Evolutionary conservation across 208 protist species (phyloP), one percentile per base, ranked within the genome.

Genomic region (Angomonas deanei): DNA sequence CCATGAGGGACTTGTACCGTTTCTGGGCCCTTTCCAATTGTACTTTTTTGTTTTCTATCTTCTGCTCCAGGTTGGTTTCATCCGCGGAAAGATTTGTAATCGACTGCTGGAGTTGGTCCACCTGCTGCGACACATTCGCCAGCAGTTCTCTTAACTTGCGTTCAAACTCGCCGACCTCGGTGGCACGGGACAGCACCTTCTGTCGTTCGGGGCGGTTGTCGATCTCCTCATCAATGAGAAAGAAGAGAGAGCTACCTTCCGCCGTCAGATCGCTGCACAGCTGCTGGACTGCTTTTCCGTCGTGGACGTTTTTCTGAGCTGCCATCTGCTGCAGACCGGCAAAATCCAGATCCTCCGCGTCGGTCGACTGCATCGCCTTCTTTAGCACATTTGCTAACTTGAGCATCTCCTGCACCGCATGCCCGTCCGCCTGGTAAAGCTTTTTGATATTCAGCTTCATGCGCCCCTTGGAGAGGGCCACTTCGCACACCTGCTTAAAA

Each of bases 341-440:
- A 39, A 91, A 87, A 54, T 91, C 88, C 21, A 66, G 67, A 32
- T 96, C 84, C 34, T 96, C 88, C 5, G 77, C 77, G 5, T 70
- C 75, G 2, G 80, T 92, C 10, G 84, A 70, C 33, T 81, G 77
- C 85, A 90, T 93, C 3, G 94, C 92, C 32, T 85, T 76, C 50
- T 96, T 94, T 6, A 98, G 76, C 33, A 98, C 65, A 32, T 76
- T 80, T 4, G 97, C 88, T 0, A 98, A 75, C 68, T 98, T 97
- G 28, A 98, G 76, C 82, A 98, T 92, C 76, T 98, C 96, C 68
- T 97, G 92, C 42, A 98, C 97, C 6, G 94, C 93, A 68, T 98
- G 96, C 1, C 94, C 94, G 30, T 98, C 93, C 0, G 93, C 82
- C 70, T 93, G 76, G 70, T 98, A 98, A 36, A 98, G 85, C 62